phyloP scores from a whole-genome alignment of 2,329 filamentous ascomycete species.

The Arachnomyces sp. region DNA sequence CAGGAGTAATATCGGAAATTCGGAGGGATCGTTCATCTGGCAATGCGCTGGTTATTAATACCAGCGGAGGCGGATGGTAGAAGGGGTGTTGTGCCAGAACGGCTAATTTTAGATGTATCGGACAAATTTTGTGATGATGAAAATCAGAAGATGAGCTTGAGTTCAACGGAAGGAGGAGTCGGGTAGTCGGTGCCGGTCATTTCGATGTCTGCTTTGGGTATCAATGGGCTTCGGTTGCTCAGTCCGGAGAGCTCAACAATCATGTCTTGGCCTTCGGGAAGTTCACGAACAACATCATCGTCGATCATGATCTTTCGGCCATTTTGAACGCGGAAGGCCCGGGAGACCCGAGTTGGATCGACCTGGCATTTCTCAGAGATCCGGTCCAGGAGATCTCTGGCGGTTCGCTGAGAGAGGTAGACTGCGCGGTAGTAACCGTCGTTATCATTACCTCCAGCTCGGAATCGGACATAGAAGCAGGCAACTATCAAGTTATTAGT shows the following conservation, averaged over 20 bases:
- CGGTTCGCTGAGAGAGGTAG: slow-evolving; percentile 71
- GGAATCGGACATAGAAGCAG: slow-evolving; percentile 73
- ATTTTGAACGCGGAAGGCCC: slow-evolving; percentile 63
- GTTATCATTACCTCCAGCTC: slow-evolving; percentile 40
- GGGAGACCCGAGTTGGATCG: slow-evolving; percentile 62
- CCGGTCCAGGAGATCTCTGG: slow-evolving; percentile 63
- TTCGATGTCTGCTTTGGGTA: slow-evolving; percentile 5
- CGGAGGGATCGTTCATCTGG: no score
- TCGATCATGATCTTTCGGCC: slow-evolving; percentile 81
- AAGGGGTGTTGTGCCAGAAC: no score
- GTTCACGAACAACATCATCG: slow-evolving; percentile 75
- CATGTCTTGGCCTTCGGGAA: slow-evolving; percentile 91
- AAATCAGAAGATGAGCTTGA: slow-evolving; percentile 11
- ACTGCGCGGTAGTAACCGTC: slow-evolving; percentile 71
- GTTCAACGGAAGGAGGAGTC: slow-evolving; percentile 7
- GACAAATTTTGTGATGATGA: no score
- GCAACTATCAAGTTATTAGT: slow-evolving; percentile 53
- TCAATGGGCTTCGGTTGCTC: slow-evolving; percentile 19
- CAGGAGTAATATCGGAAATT: no score
- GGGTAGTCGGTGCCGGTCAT: slow-evolving; percentile 4
- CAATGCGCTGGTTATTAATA: no score
- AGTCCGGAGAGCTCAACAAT: slow-evolving; percentile 62
- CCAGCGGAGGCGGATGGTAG: no score
- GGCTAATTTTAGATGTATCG: no score
- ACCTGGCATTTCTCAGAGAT: slow-evolving; percentile 75